Conservation (phyloP, 202 grass and related monocot genomes). For the Carex arenaria region DNA sequence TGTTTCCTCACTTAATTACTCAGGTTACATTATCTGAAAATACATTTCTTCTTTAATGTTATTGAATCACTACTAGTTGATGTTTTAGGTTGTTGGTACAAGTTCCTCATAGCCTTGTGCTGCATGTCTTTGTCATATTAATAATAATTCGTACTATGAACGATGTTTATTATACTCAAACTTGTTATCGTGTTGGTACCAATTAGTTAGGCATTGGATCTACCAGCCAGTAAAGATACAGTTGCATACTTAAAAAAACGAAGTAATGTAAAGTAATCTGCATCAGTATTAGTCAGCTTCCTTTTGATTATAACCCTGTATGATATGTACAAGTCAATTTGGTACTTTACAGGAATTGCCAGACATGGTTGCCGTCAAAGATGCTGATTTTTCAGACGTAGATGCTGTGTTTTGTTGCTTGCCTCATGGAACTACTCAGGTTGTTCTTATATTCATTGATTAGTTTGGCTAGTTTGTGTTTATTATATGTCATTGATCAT, state of each 20-base stretch:
- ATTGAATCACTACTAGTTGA: background rate
- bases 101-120: background rate
- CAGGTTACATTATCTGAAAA: constrained; percentile 43
- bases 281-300: background rate
- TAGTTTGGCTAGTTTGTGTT: background rate
- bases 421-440: constrained; percentile 98
- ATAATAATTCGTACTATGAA: background rate
- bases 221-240: background rate
- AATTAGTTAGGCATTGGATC: background rate
- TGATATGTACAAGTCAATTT: constrained; percentile 18
- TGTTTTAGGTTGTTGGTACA: background rate
- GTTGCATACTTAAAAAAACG: background rate
- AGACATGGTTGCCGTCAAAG: constrained; percentile 83
- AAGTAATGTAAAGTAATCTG: background rate
- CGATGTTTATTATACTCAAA: background rate
- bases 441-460: constrained; percentile 25
- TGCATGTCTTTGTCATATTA: background rate
- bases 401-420: constrained; percentile 99
- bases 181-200: background rate
- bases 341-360: constrained; percentile 62
- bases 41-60: constrained; percentile 1
- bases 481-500: background rate
- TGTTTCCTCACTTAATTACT: constrained; percentile 89
- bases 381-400: constrained; percentile 78
- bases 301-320: background rate